Base-by-base conservation (phyloP, 2,329 filamentous ascomycete genomes). In the Coniochaeta sp. region DNA sequence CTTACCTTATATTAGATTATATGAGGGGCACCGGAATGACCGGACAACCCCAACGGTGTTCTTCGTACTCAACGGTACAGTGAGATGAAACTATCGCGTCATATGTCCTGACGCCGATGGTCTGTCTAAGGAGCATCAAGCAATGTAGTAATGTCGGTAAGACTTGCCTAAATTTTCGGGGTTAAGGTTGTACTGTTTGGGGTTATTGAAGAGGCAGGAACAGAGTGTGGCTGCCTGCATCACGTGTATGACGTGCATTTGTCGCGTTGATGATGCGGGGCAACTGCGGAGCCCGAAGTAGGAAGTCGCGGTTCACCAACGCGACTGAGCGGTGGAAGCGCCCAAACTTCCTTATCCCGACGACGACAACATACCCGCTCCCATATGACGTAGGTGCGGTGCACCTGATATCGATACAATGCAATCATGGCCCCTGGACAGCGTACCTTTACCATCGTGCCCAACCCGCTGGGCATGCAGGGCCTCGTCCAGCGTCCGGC, bases 401-500 rank as follows among this genome's bases (percentile, higher is more conserved):
- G 47, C 43, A 9, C 43, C 43, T 16, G 2, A 31, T 6, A 52
- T 52, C 16, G 47, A 17, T 24, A 58, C 36, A 22, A 57, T 12
- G 36, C 54, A 40, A 58, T 58, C 58, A 73, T 75, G 69, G 68
- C 73, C 58, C 71, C 71, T 33, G 62, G 70, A 57, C 75, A 77
- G 63, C 70, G 72, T 57, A 71, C 66, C 52, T 72, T 72, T 63
- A 70, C 68, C 43, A 64, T 74, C 59, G 68, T 76, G 59, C 74
- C 74, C 59, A 70, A 75, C 58, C 64, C 68, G 26, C 64, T 68
- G 55, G 62, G 64, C 31, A 61, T 66, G 59, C 66, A 67, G 60
- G 60, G 64, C 7, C 63, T 65, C 28, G 57, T 67, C 43, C 58
- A 60, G 12, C 64, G 65, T 6, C 44, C 50, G 14, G 28, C 36